Evolutionary conservation across 2,329 filamentous ascomycete genomes (phyloP), one percentile per base, ranked within the genome.

Genomic region (Hypoxylon sp.): DNA sequence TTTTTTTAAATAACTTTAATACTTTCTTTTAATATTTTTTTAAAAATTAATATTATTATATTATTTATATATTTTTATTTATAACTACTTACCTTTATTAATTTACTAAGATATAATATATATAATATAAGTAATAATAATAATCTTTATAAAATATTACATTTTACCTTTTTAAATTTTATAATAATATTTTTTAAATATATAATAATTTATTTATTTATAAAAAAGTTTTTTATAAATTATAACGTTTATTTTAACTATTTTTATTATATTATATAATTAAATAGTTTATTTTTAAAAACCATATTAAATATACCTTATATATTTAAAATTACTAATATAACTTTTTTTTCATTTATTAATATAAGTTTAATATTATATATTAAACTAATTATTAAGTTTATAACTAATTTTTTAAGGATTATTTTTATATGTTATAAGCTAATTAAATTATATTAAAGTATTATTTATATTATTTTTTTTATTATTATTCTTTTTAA

Each of bases 301-400:
- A 59, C 22, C 1, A 35, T 24, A 33, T 56, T 47, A 47, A 56
- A 56, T 9, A n/a, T 22, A 22, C 46, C n/a, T 56, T 56, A 56
- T 26, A 56, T 47, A 35, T 56, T 56, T 31, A 56, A 56, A 33
- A 14, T 56, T 13, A 56, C 35, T 56, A 56, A 24, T 47, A 14
- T 56, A 9, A 13, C 46, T 56, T 56, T 56, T 33, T 56, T 22
- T 22, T 33, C n/a, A 24, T 56, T 56, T 47, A 24, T 46, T 46
- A 56, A 33, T 46, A 24, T 56, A 22, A 56, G 33, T 47, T 56
- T 56, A 11, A 56, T 56, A 47, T 56, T 47, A 47, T 47, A 22
- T 22, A 24, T 56, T 46, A 46, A 31, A 35, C 35, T 39, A 39
- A 35, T 35, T 47, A 56, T 56, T 31, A 56, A 22, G 14, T 56